Base-by-base conservation (phyloP, 2,329 filamentous ascomycete species). In the Hypoxylon sp. region DNA sequence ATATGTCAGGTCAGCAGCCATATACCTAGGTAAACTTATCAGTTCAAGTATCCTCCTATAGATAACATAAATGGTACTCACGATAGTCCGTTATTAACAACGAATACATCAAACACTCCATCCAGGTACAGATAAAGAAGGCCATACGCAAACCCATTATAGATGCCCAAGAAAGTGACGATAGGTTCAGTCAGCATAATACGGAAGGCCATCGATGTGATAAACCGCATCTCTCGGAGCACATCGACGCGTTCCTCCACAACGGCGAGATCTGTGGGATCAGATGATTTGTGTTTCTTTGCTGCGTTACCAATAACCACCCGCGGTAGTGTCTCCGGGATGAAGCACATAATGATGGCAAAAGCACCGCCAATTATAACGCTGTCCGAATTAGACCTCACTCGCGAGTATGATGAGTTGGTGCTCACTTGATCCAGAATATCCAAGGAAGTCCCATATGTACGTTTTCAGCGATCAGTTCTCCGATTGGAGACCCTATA, bases 141-240 rank as follows among this genome's bases (percentile, higher is more conserved):
- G 5, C 81, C 81, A 60, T 83, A 83, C 2, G 80, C 78, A 57
- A 82, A 82, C 6, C 81, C 81, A 53, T 83, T 83, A 70, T 82
- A 82, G 44, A 81, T 73, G 22, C 78, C 80, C 13, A 82, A 67
- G 61, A 78, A 77, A 11, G 79, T 72, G n/a, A 83, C 78, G 54
- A 83, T 81, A 0, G 80, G 80, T 58, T 83, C 81, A 0, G 80
- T 81, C 31, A 81, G 73, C 78, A 83, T 81, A 67, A 82, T 82
- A 37, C 72, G 73, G 67, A 83, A 78, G 1, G 81, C 80, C 81
- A 82, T 82, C 3, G 80, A 81, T 3, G 78, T 75, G 29, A 83
- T 77, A 62, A 83, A 82, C 26, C 74, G 73, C 26, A 82, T 75
- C 68, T 83, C 81, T 48, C 78, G 76, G 44, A 78, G 61, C 3